Evolutionary conservation across 306 rosid species (phyloP).

Genomic region (Acacia crassicarpa): DNA sequence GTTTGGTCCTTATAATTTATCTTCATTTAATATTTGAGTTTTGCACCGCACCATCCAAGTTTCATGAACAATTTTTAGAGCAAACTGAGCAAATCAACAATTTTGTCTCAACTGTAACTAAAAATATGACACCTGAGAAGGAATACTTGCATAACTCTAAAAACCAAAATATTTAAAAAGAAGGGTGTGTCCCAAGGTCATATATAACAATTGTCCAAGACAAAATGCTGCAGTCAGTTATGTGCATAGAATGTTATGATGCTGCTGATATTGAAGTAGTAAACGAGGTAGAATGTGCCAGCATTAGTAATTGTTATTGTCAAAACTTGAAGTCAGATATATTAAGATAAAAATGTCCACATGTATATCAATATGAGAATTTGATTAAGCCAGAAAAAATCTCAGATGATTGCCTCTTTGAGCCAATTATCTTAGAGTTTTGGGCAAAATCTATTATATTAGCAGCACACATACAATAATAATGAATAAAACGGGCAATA

Average conservation of each 20-base stretch:
- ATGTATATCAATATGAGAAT: neutral
- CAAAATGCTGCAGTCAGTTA: neutral
- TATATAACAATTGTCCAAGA: too few species aligned
- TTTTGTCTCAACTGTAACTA: too few species aligned
- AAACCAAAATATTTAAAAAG: neutral
- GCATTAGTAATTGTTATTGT: neutral
- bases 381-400: neutral
- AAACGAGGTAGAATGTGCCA: too few species aligned
- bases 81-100: neutral
- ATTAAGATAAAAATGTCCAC: neutral
- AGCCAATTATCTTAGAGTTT: conserved; percentile 8
- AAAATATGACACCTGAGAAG: too few species aligned
- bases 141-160: too few species aligned
- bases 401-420: neutral
- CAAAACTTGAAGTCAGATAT: neutral
- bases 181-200: too few species aligned
- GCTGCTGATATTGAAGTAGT: neutral
- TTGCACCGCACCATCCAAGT: neutral
- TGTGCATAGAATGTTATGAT: neutral
- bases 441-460: conserved; percentile 6
- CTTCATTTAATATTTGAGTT: too few species aligned
- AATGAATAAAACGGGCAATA: neutral
- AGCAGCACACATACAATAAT: neutral
- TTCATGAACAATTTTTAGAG: neutral
- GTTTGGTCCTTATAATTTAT: too few species aligned